phyloP scores from a whole-genome alignment of 2,329 filamentous ascomycete genomes.

The Ophiostoma quercus region DNA sequence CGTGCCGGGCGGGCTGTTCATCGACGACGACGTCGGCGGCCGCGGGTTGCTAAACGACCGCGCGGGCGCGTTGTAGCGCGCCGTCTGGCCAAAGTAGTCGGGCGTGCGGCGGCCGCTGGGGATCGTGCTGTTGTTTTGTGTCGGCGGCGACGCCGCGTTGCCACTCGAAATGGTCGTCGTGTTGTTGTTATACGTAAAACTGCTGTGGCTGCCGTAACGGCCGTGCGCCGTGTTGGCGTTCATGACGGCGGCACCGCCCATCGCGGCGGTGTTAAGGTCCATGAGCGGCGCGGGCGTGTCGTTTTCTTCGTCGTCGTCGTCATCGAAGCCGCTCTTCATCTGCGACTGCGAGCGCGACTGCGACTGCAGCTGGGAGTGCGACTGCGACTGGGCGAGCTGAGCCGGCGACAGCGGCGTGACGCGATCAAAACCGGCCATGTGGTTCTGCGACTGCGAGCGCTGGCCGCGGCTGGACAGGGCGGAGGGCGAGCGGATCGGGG shows the following conservation, averaged over 20 bases:
- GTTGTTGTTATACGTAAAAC: neutral
- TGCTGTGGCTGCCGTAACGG: constrained; percentile 22
- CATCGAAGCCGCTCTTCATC: neutral
- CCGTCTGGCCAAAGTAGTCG: constrained; percentile 53
- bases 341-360: neutral
- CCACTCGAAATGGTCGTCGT: neutral
- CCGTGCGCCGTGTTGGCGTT: constrained; percentile 11
- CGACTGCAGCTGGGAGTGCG: neutral
- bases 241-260: constrained; percentile 10
- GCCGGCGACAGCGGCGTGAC: neutral
- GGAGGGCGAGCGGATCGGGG: constrained; percentile 5
- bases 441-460: neutral
- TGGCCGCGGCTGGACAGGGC: neutral
- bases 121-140: constrained; percentile 24
- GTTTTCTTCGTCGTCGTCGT: neutral
- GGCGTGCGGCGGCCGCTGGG: constrained; percentile 43
- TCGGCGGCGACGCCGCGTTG: neutral
- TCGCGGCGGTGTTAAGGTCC: constrained; percentile 18
- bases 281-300: constrained; percentile 6
- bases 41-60: constrained; percentile 54
- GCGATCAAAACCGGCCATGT: neutral
- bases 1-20: constrained; percentile 20
- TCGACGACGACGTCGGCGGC: constrained; percentile 36
- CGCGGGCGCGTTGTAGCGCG: constrained; percentile 50
- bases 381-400: neutral